A percentile compares a stretch with the other conserved stretches of the same genome.
phyloP scores from a whole-genome alignment of 2,329 filamentous ascomycete species.

The Sclerotinia glacialis region DNA sequence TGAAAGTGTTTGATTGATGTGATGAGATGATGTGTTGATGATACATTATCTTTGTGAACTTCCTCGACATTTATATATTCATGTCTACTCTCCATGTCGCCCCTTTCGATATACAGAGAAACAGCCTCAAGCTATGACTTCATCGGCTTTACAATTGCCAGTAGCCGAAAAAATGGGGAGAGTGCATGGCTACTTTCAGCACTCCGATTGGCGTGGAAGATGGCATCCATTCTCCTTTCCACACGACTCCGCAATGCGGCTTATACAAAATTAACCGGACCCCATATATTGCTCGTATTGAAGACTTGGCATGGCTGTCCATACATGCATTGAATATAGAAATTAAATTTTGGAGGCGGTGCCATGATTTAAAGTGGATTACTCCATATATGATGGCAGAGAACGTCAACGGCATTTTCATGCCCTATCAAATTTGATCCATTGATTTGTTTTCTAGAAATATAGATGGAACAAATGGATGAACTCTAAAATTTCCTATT shows the following conservation, averaged over 20 bases:
- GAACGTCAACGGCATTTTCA: neutral
- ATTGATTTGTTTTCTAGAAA: conserved; percentile 3
- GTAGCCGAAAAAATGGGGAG: neutral
- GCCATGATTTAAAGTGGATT: conserved; percentile 2
- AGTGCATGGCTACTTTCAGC: neutral
- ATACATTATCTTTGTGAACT: neutral
- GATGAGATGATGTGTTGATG: conserved; percentile 2
- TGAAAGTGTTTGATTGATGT: neutral
- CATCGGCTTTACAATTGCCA: neutral
- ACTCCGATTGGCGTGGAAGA: conserved; percentile 4
- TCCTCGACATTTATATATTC: conserved; percentile 15
- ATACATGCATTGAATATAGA: neutral
- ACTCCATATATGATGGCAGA: neutral
- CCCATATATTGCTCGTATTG: conserved; percentile 12
- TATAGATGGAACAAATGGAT: neutral
- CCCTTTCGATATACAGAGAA: neutral
- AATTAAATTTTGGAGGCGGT: too few species aligned
- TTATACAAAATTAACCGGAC: neutral
- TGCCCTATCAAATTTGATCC: neutral
- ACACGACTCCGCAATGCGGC: conserved; percentile 2
- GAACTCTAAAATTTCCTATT: neutral
- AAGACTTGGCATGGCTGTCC: neutral
- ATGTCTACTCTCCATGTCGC: neutral
- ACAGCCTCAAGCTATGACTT: conserved; percentile 1
- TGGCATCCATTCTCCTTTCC: conserved; percentile 8